These are phyloP conservation scores for Quercus cerris DNA, from an alignment of 306 rosid species.

Conservation along the genomic window DNA sequence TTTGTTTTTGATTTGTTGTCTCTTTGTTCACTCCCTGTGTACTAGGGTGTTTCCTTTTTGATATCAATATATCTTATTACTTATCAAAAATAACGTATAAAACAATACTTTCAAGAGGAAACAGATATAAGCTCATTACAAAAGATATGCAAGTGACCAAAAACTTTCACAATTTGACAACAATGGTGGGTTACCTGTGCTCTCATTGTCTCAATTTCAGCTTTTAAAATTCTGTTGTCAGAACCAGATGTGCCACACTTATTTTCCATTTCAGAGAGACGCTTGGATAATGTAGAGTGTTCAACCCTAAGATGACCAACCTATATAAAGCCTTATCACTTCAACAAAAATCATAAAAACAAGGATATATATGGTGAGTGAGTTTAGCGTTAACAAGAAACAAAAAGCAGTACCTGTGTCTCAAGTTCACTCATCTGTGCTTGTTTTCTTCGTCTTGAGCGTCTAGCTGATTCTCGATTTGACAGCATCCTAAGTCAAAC, in stretches of 20 bases:
- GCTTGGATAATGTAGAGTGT: constrained; percentile 46
- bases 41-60: too few relatives aligned
- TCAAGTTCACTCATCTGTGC: constrained; percentile 62
- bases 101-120: neutral
- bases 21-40: too few relatives aligned
- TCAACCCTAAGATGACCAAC: constrained; percentile 49
- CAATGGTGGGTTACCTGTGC: constrained; percentile 40
- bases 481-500: constrained; percentile 55
- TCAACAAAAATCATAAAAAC: neutral
- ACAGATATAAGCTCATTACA: neutral
- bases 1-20: too few relatives aligned
- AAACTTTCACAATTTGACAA: neutral
- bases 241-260: constrained; percentile 50
- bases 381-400: neutral
- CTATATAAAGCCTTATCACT: constrained; percentile 13
- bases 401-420: constrained; percentile 45
- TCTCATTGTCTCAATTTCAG: constrained; percentile 58
- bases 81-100: neutral
- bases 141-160: neutral
- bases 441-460: constrained; percentile 63
- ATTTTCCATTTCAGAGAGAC: constrained; percentile 48
- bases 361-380: neutral
- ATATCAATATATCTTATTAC: too few relatives aligned
- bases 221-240: constrained; percentile 57
- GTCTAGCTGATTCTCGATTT: constrained; percentile 66